A percentile compares a stretch with the other conserved stretches of the same genome.
Evolutionary conservation across 805 yeast species (phyloP).

Genomic region (Wickerhamiella brachini): DNA sequence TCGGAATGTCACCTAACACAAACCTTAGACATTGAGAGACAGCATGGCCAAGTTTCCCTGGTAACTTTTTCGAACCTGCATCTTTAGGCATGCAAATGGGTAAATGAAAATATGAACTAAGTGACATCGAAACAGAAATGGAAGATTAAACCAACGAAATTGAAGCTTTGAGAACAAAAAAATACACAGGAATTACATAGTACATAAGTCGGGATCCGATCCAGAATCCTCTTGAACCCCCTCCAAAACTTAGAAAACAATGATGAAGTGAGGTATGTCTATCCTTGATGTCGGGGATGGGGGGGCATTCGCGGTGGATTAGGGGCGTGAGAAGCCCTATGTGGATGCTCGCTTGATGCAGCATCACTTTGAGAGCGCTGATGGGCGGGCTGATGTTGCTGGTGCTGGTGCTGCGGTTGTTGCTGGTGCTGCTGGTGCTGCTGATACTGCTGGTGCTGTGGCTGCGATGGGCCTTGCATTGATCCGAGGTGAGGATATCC

Average conservation of each 20-base stretch:
- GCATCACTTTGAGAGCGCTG: slow-evolving; percentile 72
- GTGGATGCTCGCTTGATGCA: slow-evolving; percentile 80
- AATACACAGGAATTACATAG: neutral
- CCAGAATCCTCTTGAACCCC: neutral
- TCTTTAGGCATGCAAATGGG: neutral
- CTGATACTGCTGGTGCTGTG: neutral
- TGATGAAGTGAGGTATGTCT: neutral
- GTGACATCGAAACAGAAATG: neutral
- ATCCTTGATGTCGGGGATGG: neutral
- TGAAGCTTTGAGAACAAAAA: neutral
- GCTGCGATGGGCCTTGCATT: neutral
- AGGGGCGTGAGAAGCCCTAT: slow-evolving; percentile 78
- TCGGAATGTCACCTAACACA: neutral
- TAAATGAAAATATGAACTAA: no score
- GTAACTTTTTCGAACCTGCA: neutral
- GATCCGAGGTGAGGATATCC: neutral
- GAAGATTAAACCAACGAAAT: neutral
- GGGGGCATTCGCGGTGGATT: slow-evolving; percentile 39
- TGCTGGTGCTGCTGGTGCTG: neutral
- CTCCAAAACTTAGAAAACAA: no score
- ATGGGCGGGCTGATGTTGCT: slow-evolving; percentile 25
- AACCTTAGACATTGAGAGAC: neutral
- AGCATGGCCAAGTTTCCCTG: neutral
- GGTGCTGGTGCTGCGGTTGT: neutral
- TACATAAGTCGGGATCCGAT: neutral